Evolutionary conservation across 176 grass and related monocot genomes (phyloP), one percentile per base, ranked within the genome.

Genomic region (Oryza coarctata): DNA sequence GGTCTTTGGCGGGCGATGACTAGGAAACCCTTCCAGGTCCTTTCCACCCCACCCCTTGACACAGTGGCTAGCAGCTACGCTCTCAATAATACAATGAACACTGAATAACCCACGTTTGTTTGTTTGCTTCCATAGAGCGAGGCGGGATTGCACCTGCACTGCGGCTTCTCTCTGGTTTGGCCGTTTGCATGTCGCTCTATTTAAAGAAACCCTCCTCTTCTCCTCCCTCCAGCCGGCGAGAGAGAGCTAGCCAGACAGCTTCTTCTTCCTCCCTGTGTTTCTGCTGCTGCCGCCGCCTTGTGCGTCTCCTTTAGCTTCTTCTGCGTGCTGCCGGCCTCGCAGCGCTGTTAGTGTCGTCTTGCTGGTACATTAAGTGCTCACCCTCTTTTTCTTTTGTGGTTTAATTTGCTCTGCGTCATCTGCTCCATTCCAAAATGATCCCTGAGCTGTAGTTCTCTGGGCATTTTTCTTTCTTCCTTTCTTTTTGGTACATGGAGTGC

Each of bases 1-100:
- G 77, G 72, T 88, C 58, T 66, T n/a, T 57, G 80, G 86, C 68
- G 45, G 81, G 68, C 55, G 79, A 82, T 77, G 86, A 87, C 69
- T 5, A 58, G 57, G 26, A 73, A 73, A 9, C 3, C 80, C 23
- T 4, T 55, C 47, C 25, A n/a, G 65, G 34, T 30, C 13, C 9
- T 68, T 36, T 22, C 61, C 40, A 17, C 44, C 38, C 61, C 38
- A 13, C 43, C 12, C 12, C 6, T 55, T 18, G 39, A 30, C 17
- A 30, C 17, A 45, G 75, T 20, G 40, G 11, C 73, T 20, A 7
- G 50, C 17, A 7, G 50, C 17, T n/a, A 10, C 22, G 30, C 7
- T 68, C 43, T 1, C 80, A 88, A 78, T 78, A 65, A 72, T 57
- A 33, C 41, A 71, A 23, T 30, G 15, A 11, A 44, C 41, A n/a